Evolutionary conservation across 2,329 filamentous ascomycete species (phyloP).

Genomic region (Nigrospora sphaerica): DNA sequence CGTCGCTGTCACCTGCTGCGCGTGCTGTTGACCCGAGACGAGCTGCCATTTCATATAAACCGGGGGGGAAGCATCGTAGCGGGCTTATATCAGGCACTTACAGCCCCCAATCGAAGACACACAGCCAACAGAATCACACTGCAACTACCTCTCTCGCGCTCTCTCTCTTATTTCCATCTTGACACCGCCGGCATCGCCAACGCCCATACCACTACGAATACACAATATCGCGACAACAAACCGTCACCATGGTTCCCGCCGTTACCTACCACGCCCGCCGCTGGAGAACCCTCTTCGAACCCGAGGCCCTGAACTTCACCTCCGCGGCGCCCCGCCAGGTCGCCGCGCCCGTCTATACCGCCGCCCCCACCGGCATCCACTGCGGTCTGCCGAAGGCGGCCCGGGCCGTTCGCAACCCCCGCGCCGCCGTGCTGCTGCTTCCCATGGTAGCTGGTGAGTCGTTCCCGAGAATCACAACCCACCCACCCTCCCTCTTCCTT

Average conservation of each 20-base stretch:
- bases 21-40: no score
- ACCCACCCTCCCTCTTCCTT: not conserved
- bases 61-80: not conserved
- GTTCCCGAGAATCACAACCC: not conserved
- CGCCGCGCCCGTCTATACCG: constrained; percentile 2
- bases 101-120: not conserved
- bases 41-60: not conserved
- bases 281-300: constrained; percentile 5
- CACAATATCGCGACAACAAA: not conserved
- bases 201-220: not conserved
- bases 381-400: constrained; percentile 3
- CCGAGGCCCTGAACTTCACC: constrained; percentile 5
- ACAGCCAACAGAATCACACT: not conserved
- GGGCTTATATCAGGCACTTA: not conserved
- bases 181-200: not conserved
- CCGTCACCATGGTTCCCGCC: not conserved
- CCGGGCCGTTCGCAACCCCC: not conserved
- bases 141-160: not conserved
- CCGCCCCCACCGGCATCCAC: constrained; percentile 5
- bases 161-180: not conserved
- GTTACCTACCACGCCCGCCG: constrained; percentile 5
- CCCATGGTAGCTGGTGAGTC: not conserved
- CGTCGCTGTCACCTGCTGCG: not conserved
- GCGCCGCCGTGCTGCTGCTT: not conserved
- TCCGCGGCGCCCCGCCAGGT: not conserved